phyloP scores from a whole-genome alignment of 148 eudicot genomes.

The Simmondsia chinensis region DNA sequence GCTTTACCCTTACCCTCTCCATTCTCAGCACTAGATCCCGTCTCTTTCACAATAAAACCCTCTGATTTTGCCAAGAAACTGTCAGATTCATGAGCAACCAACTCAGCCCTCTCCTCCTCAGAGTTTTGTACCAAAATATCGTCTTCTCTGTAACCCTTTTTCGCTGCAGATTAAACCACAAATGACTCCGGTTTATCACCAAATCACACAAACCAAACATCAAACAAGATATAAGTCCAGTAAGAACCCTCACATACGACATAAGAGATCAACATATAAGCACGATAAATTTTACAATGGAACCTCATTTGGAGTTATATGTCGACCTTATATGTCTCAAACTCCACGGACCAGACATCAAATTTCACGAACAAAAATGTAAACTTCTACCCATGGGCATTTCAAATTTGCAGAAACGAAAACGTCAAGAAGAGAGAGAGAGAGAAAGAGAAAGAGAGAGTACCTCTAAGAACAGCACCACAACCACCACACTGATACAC shows the following conservation, averaged over 20 bases:
- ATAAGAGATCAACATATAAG: too few species aligned
- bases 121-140: slow-evolving; percentile 32
- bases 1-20: slow-evolving; percentile 9
- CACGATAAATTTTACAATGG: too few species aligned
- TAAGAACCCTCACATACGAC: too few species aligned
- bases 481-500: slow-evolving; percentile 92
- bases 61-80: slow-evolving; percentile 30
- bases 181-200: slow-evolving; percentile 6
- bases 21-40: slow-evolving; percentile 32
- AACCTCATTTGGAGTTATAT: too few species aligned
- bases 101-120: slow-evolving; percentile 35
- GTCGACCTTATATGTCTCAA: too few species aligned
- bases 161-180: slow-evolving; percentile 40
- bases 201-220: slow-evolving; percentile 8
- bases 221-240: too few species aligned
- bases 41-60: slow-evolving; percentile 24
- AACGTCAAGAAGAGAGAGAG: slow-evolving; percentile 1
- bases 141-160: slow-evolving; percentile 34
- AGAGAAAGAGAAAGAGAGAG: background rate
- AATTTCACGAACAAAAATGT: too few species aligned
- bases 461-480: slow-evolving; percentile 90
- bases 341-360: too few species aligned
- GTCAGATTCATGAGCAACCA: slow-evolving; percentile 32
- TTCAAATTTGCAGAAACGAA: too few species aligned
- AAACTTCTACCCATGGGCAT: too few species aligned